Base-by-base conservation (phyloP, 2,329 filamentous ascomycete species). In the Polytolypa hystricis region DNA sequence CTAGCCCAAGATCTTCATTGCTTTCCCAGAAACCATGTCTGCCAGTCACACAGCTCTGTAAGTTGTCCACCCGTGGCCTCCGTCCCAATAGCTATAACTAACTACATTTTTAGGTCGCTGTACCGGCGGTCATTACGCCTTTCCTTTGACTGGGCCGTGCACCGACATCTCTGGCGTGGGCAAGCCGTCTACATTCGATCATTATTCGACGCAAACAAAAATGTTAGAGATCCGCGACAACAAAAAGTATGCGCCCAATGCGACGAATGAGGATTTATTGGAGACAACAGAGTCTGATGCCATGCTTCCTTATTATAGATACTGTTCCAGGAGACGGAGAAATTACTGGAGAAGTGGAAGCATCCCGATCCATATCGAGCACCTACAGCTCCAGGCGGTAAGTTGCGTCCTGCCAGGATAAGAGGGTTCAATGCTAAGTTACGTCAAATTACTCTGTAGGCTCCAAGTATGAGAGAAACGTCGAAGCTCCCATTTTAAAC, bases 161-260 rank as follows among this genome's bases (percentile, higher is more conserved):
- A 95, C 59, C 77, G 91, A 49, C 77, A 89, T 53, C 66, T 95
- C 43, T 98, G 91, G 89, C 81, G 91, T 52, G 87, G 89, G 44
- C 91, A 96, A 64, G 91, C 91, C 20, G 69, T 96, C 45, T 96
- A 98, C 62, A 93, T 98, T 53, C 81, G 91, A 52, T 86, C 82
- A 25, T 73, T 96, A 10, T 98, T 96, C 57, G 91, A 98, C 60
- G 85, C 85, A 40, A 96, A 98, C 63, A 84, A 77, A 58, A 70
- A 85, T 57, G 70, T 96, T 42, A 77, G 74, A 40, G 84, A 95
- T 56, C 84, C 84, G 23, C 77, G 85, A 62, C 82, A 87, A 64
- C 82, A 89, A 65, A 79, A 80, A 65, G 89, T 93, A 72, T 45
- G 70, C 39, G 4, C 11, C 25, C 15, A 20, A 28, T 14, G 27